Base-by-base conservation (phyloP, 2,329 filamentous ascomycete species). In the Fusarium liriodendri region DNA sequence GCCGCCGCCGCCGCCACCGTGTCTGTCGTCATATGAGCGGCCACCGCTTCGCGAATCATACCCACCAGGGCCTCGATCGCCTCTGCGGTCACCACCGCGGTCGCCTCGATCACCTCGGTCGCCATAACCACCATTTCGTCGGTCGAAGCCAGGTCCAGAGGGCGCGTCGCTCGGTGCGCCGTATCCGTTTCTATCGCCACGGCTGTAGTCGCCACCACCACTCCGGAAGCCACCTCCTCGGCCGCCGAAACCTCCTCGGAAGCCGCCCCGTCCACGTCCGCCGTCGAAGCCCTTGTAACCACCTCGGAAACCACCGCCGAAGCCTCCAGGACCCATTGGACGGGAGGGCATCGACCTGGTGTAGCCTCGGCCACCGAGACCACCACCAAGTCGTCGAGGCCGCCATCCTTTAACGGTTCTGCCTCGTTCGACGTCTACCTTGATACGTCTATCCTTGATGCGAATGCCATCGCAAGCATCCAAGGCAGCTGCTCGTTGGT, bases 371-470 rank as follows among this genome's bases (percentile, higher is more conserved):
- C 96, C 96, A 72, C 97, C 97, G 4, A 98, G 90, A 55, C 97
- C 97, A 75, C 97, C 97, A 67, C 96, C 97, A 62, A 97, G 93
- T 73, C 97, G 93, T 76, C 94, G 92, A 71, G 97, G 97, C 80
- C 94, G 93, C 97, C 97, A 99, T 58, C 93, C 95, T 80, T 94
- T 94, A 45, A 98, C 95, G 35, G 97, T 98, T 77, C 97, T 93
- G 76, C 97, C 97, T 80, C 97, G 92, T 85, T 99, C 97, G 70
- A 98, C 96, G 81, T 99, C 97, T 79, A 98, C 95, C 81, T 98
- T 91, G 79, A 98, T 94, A 78, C 93, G 92, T 80, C 96, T 92
- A 81, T 97, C 95, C 82, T 95, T 97, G 85, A 99, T 98, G 77
- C 93, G 92, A 80, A 98, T 93, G 75, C 94, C 94, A 88, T 98